Base-by-base conservation (phyloP, 345 rosid genomes). In the Pelargonium nanum region DNA sequence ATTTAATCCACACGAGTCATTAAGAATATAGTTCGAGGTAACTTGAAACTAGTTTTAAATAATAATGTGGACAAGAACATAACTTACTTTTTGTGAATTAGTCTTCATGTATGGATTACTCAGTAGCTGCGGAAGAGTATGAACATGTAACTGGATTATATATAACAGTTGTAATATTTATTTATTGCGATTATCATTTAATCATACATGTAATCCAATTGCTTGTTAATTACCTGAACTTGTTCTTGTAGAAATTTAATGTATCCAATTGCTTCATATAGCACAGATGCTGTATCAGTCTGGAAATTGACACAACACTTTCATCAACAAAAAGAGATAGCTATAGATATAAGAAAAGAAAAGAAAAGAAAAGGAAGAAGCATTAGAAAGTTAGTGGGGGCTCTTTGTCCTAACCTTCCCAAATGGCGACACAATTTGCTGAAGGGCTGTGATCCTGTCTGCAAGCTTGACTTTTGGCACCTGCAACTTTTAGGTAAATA, bases 351-450 rank as follows among this genome's bases (percentile, higher is more conserved):
- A 26, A 19, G 26, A 15, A 50, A 56, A 1, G 16, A 16, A 34
- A 17, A 19, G 51, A 52, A 21, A 63, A 26, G 45, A 61, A 20
- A 55, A 61, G 53, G 30, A 48, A 63, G 13, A 55, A 30, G 40
- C 40, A 30, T 30, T 30, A 30, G 40, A 30, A 30, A 30, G 50
- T 15, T 59, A 51, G 57, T 60, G 17, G 34, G 58, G 23, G 68
- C 22, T 34, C 50, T 32, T 53, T 69, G 8, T 53, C 59, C 20
- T 62, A 62, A 89, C 97, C 97, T 85, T 87, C 70, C 97, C 97
- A 68, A 84, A 91, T n/a, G 97, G 97, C 58, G 97, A 85, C 74
- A 91, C 97, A 68, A 91, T 91, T 76, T 91, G 97, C 69, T 91
- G 97, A 66, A 91, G 89, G 75, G 87, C 81, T 8, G 93, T 85